These are phyloP conservation scores for Gardenia jasminoides DNA, from an alignment of 257 asterid species.

Conservation along the genomic window DNA sequence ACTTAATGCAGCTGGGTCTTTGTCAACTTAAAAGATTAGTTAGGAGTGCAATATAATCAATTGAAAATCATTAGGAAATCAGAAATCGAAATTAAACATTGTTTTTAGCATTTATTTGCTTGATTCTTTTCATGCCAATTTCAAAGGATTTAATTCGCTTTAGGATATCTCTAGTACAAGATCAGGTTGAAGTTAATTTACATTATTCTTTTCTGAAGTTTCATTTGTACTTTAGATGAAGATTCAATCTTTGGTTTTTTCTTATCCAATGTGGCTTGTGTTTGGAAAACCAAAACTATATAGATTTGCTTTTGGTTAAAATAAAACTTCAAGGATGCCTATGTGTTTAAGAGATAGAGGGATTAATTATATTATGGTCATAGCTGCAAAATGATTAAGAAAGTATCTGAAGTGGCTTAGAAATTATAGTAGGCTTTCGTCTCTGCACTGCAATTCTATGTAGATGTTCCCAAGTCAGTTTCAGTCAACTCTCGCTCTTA, in stretches of 20 bases:
- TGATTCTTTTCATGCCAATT: background rate
- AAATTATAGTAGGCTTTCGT: no score
- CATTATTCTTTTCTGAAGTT: background rate
- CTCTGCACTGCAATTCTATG: background rate
- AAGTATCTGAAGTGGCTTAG: no score
- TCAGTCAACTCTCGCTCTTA: no score
- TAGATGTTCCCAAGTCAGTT: background rate
- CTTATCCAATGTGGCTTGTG: background rate
- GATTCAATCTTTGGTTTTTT: background rate
- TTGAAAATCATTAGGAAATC: background rate
- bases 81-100: background rate
- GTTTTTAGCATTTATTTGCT: background rate
- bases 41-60: background rate
- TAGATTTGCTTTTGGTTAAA: background rate
- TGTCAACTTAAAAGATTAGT: background rate
- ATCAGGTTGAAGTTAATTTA: background rate
- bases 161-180: background rate
- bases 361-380: no score
- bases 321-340: background rate
- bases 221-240: background rate
- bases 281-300: background rate
- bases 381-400: no score
- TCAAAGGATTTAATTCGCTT: background rate
- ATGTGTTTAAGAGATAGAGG: background rate
- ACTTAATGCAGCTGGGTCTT: background rate